Conservation (phyloP, 2,329 filamentous ascomycete species). For the Botrytis fabae region DNA sequence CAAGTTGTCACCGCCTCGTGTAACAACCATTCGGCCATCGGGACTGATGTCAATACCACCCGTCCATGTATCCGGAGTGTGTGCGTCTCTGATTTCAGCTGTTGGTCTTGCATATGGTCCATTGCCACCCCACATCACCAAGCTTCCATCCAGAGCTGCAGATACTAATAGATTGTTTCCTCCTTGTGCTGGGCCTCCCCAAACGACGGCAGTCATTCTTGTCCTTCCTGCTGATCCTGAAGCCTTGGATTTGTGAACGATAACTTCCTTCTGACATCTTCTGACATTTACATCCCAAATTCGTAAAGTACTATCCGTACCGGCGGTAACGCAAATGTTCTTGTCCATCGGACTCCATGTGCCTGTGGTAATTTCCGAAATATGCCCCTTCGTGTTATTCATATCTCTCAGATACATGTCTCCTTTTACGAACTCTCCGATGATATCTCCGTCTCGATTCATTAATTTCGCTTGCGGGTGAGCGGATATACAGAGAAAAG, state of each 20-base stretch:
- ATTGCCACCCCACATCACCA: slow-evolving; percentile 90
- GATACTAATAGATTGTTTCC: slow-evolving; percentile 76
- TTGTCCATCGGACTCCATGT: slow-evolving; percentile 88
- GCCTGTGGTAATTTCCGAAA: slow-evolving; percentile 85
- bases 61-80: slow-evolving; percentile 83
- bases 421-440: slow-evolving; percentile 91
- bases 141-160: slow-evolving; percentile 81
- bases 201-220: slow-evolving; percentile 89
- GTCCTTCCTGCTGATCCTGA: slow-evolving; percentile 85
- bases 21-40: slow-evolving; percentile 88
- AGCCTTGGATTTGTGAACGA: slow-evolving; percentile 93
- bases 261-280: slow-evolving; percentile 84
- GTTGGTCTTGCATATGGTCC: slow-evolving; percentile 81
- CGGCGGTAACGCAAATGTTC: slow-evolving; percentile 84
- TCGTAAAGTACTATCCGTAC: slow-evolving; percentile 89
- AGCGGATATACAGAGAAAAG: slow-evolving; percentile 83
- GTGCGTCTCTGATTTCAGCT: slow-evolving; percentile 81
- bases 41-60: slow-evolving; percentile 86
- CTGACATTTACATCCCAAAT: slow-evolving; percentile 98
- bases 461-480: slow-evolving; percentile 89
- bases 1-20: slow-evolving; percentile 83
- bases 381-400: slow-evolving; percentile 95
- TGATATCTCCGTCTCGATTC: slow-evolving; percentile 80
- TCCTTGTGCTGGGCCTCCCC: slow-evolving; percentile 77
- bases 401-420: slow-evolving; percentile 98